Percentiles rank a stretch among this genome's conserved stretches.
These are phyloP conservation scores for Xylariomycetidae sp. DNA, from an alignment of 2,329 filamentous ascomycete genomes.

Conservation along the genomic window DNA sequence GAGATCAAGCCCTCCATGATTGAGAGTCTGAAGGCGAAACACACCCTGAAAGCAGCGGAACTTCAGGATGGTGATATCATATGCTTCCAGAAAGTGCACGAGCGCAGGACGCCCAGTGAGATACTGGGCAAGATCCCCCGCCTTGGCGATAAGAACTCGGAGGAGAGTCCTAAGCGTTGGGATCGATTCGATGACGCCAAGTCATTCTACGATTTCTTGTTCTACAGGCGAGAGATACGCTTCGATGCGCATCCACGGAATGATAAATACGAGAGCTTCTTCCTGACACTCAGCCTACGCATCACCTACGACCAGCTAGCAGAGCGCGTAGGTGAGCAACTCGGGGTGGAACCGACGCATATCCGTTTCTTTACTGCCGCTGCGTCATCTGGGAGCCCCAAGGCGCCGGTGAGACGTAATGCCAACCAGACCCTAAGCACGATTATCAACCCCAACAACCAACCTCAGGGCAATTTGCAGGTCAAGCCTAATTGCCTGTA, in stretches of 20 bases:
- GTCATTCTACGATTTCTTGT: slow-evolving; percentile 88
- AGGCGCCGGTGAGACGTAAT: slow-evolving; percentile 70
- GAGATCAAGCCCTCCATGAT: slow-evolving; percentile 99
- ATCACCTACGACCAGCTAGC: slow-evolving; percentile 85
- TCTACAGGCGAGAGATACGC: slow-evolving; percentile 74
- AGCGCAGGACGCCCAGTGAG: slow-evolving; percentile 39
- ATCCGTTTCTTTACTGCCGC: slow-evolving; percentile 89
- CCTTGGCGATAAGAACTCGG: slow-evolving; percentile 33
- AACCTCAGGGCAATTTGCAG: slow-evolving; percentile 63
- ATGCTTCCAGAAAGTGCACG: slow-evolving; percentile 73
- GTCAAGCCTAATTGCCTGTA: slow-evolving; percentile 76
- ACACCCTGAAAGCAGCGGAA: slow-evolving; percentile 83
- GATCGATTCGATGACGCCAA: slow-evolving; percentile 67
- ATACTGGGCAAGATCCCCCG: slow-evolving; percentile 35
- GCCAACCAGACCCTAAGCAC: slow-evolving; percentile 66
- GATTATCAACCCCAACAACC: slow-evolving; percentile 74
- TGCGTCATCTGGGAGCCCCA: slow-evolving; percentile 69
- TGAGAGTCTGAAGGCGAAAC: slow-evolving; percentile 86
- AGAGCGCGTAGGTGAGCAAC: slow-evolving; percentile 72
- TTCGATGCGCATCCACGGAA: slow-evolving; percentile 67
- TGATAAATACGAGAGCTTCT: slow-evolving; percentile 63
- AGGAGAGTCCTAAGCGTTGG: slow-evolving; percentile 34
- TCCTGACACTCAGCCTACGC: slow-evolving; percentile 76
- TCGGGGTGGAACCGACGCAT: slow-evolving; percentile 78
- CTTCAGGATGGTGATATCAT: slow-evolving; percentile 97